These are phyloP conservation scores for Penicillium sp. DNA, from an alignment of 2,329 filamentous ascomycete genomes.

Conservation along the genomic window DNA sequence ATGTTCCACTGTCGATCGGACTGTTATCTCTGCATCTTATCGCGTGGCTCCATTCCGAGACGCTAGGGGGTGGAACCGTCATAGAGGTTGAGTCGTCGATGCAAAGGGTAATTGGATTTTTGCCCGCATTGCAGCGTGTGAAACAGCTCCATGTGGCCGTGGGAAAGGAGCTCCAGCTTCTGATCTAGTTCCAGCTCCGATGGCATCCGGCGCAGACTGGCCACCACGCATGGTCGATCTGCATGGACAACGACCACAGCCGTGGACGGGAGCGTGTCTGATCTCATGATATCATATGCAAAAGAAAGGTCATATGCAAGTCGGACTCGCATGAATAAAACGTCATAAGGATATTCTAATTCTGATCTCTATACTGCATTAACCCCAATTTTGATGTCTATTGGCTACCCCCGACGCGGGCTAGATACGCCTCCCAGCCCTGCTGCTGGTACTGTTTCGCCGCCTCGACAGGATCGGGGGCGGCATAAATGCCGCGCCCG, in stretches of 20 bases:
- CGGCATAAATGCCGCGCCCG: conserved; percentile 52
- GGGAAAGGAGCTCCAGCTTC: too few species aligned
- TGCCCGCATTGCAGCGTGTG: background rate
- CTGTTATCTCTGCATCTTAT: conserved; percentile 1
- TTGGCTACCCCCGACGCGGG: conserved; percentile 35
- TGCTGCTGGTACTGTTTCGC: conserved; percentile 50
- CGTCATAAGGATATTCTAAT: background rate
- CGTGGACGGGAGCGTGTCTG: background rate
- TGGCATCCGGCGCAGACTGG: background rate
- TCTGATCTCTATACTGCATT: background rate
- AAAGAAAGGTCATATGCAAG: background rate
- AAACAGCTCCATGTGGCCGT: background rate
- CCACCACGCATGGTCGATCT: too few species aligned
- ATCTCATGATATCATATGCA: conserved; percentile 2
- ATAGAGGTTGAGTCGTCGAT: background rate
- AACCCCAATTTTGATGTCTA: conserved; percentile 10
- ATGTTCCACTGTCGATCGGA: background rate
- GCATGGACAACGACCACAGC: background rate
- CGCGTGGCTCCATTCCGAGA: background rate
- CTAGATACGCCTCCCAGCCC: conserved; percentile 52
- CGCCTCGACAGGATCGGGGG: conserved; percentile 49
- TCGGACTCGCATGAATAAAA: background rate
- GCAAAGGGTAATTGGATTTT: background rate
- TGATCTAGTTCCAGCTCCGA: background rate
- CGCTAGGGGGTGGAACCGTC: conserved; percentile 2